phyloP scores from a whole-genome alignment of 176 grass and related monocot species.

The Zea luxurians region DNA sequence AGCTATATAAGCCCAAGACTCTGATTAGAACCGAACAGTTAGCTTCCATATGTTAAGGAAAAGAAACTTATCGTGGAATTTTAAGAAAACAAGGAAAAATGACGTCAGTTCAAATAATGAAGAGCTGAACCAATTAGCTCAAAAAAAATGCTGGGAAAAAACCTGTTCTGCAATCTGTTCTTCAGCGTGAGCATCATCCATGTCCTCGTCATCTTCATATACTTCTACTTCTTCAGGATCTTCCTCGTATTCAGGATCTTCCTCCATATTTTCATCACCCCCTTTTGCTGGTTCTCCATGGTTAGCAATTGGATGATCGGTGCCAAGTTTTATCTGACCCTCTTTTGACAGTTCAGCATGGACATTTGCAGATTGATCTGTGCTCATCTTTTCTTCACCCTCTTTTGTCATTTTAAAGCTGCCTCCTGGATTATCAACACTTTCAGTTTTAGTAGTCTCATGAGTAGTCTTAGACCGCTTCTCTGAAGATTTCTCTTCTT shows the following conservation, averaged over 20 bases:
- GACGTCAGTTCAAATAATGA: neutral
- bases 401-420: constrained; percentile 50
- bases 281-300: constrained; percentile 10
- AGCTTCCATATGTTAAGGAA: neutral
- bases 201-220: constrained; percentile 70
- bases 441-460: constrained; percentile 37
- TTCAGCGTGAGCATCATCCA: constrained; percentile 52
- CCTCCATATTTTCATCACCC: constrained; percentile 31
- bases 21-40: too few relatives aligned
- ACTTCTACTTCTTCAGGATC: constrained; percentile 81
- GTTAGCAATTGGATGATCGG: constrained; percentile 16
- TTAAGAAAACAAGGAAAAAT: neutral
- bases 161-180: constrained; percentile 34
- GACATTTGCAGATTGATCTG: constrained; percentile 37
- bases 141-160: neutral
- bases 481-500: constrained; percentile 51
- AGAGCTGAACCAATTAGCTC: constrained; percentile 1
- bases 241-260: constrained; percentile 80
- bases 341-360: constrained; percentile 41
- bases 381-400: constrained; percentile 39
- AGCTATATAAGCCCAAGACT: neutral
- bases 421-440: constrained; percentile 36
- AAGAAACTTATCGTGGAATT: neutral
- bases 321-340: constrained; percentile 11
- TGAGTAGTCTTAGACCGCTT: constrained; percentile 63